phyloP scores from a whole-genome alignment of 768 basidiomycete genomes.

The Tubosaeta sp. region DNA sequence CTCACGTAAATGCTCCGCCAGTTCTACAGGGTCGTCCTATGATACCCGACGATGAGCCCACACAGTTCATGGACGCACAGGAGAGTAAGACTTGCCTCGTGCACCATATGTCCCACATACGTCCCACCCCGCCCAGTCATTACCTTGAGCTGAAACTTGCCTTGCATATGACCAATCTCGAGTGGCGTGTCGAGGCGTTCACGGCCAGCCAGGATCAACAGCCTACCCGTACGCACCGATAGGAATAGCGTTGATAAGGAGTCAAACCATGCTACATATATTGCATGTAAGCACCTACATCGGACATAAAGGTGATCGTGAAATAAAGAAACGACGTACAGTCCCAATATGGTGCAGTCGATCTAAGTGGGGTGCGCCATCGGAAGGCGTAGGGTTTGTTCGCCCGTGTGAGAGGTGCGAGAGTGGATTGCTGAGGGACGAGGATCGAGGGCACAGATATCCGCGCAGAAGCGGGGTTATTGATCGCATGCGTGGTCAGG shows the following conservation, averaged over 20 bases:
- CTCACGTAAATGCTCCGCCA: constrained; percentile 78
- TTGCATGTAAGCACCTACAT: not conserved
- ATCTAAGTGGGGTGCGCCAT: constrained; percentile 83
- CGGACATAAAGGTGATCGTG: not conserved
- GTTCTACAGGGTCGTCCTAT: constrained; percentile 79
- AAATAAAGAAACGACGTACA: constrained; percentile 43
- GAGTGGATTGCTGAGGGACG: constrained; percentile 40
- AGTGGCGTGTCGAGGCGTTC: constrained; percentile 90
- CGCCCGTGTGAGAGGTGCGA: constrained; percentile 25
- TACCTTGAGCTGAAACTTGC: constrained; percentile 92
- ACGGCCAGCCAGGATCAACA: constrained; percentile 88
- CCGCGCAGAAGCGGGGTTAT: constrained; percentile 76
- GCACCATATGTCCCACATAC: constrained; percentile 84
- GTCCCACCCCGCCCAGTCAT: constrained; percentile 46
- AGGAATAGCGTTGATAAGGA: constrained; percentile 81
- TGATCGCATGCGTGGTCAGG: constrained; percentile 75
- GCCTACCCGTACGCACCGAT: constrained; percentile 67
- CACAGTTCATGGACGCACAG: not conserved
- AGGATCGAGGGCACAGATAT: constrained; percentile 85
- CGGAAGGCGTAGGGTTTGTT: constrained; percentile 36
- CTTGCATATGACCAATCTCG: constrained; percentile 97
- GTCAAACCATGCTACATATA: constrained; percentile 83
- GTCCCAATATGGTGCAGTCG: constrained; percentile 87
- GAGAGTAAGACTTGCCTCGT: constrained; percentile 59
- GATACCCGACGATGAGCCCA: not conserved